Evolutionary conservation across 2,329 filamentous ascomycete genomes (phyloP), one percentile per base, ranked within the genome.

Genomic region (Apiospora sp.): DNA sequence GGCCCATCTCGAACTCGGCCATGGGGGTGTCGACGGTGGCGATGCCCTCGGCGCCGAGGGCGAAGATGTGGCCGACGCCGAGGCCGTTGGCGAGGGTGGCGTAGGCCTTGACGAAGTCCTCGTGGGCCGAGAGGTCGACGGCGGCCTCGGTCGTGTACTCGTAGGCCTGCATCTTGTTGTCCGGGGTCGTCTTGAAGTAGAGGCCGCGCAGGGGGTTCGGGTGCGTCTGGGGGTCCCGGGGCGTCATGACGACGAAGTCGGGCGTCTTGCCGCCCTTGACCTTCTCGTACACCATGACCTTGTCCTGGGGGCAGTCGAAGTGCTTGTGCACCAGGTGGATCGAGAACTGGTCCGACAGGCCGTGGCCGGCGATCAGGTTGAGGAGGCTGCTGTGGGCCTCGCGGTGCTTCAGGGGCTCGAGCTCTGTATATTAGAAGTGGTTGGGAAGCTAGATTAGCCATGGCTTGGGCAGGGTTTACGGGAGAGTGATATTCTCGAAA

Each of bases 261-360:
- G 37, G 64, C n/a, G 43, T 68, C 64, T 68, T 68, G n/a, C 64
- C 64, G 43, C 41, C 64, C 64, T 68, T 27, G 64, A 68, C 41
- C 64, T 68, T 68, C 64, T 68, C 64, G 64, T 68, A 68, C 12
- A 68, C 64, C 64, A 68, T 68, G 64, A 68, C 64, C n/a, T 30
- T 4, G 64, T 68, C 41, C n/a, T 68, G n/a, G n/a, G 64, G 64
- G 5, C 27, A 41, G 64, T 43, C 64, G 43, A 46, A 68, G 41
- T 46, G 64, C 64, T 68, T 68, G 64, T 68, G 64, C 13, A 46
- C n/a, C 6, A 68, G 64, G 43, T 68, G 64, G 41, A 46, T 30
- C 13, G 64, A 68, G 64, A 68, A 68, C 64, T 46, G 46, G 37
- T 68, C 27, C 37, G 64, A 68, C n/a, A 68, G 37, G 41, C 64